A percentile compares a stretch with the other conserved stretches of the same genome.
Evolutionary conservation across 2,329 filamentous ascomycete species (phyloP).

Genomic region (Fusarium veterinarium): DNA sequence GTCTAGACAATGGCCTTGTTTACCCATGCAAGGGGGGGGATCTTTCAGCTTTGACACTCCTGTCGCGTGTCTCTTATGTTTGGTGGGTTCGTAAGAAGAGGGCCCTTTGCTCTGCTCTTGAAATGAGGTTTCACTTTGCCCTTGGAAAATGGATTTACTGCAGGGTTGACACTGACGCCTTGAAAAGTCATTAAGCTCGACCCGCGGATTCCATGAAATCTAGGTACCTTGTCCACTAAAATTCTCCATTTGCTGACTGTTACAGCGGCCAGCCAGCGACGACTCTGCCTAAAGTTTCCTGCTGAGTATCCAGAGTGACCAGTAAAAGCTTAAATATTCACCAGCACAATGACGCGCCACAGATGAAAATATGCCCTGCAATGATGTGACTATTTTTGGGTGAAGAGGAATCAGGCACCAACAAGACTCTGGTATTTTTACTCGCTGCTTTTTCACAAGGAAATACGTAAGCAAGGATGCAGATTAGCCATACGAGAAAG

Average conservation of each 20-base stretch:
- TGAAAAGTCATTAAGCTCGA: not conserved
- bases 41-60: not conserved
- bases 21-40: not conserved
- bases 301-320: not conserved
- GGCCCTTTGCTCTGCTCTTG: not conserved
- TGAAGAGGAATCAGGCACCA: not conserved
- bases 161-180: conserved; percentile 4
- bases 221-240: not conserved
- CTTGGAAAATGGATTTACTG: not conserved
- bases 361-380: not conserved
- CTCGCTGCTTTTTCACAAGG: not conserved
- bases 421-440: not conserved
- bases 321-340: not conserved
- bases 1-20: not conserved
- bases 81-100: not conserved
- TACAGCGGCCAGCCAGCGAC: not conserved
- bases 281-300: not conserved
- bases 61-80: not conserved
- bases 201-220: not conserved
- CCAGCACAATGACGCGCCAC: not conserved
- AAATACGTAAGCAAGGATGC: not conserved
- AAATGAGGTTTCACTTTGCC: not conserved
- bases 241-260: not conserved
- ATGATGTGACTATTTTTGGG: not conserved
- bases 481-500: conserved; percentile 25